Evolutionary conservation across 345 rosid species (phyloP).

Genomic region (Geranium brycei): DNA sequence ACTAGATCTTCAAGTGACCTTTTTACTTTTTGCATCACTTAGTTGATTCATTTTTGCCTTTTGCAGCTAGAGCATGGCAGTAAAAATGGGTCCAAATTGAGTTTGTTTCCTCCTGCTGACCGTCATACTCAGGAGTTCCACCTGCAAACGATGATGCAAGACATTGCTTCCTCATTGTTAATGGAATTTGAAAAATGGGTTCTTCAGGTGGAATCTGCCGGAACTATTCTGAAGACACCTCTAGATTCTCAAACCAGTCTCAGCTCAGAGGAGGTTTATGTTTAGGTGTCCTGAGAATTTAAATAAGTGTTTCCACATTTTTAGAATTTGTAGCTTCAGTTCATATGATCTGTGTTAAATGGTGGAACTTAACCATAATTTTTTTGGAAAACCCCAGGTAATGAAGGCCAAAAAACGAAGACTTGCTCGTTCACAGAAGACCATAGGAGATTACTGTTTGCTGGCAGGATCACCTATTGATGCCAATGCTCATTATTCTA

Average conservation of each 20-base stretch:
- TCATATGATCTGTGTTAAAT: slow-evolving; percentile 2
- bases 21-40: too few species aligned
- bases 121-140: slow-evolving; percentile 75
- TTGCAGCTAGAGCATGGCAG: slow-evolving; percentile 73
- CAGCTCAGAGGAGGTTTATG: slow-evolving; percentile 94
- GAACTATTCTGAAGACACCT: slow-evolving; percentile 90
- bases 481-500: slow-evolving; percentile 92
- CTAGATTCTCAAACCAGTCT: slow-evolving; percentile 98
- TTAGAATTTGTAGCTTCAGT: slow-evolving; percentile 7
- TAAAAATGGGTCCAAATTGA: slow-evolving; percentile 47
- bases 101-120: slow-evolving; percentile 87
- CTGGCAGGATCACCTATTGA: slow-evolving; percentile 98
- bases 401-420: slow-evolving; percentile 95
- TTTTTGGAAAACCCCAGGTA: slow-evolving; percentile 43
- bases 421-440: slow-evolving; percentile 89
- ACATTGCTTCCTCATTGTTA: slow-evolving; percentile 70
- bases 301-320: slow-evolving; percentile 17
- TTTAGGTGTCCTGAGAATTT: slow-evolving; percentile 85
- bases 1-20: neutral
- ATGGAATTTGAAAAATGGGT: slow-evolving; percentile 98
- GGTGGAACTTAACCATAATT: slow-evolving; percentile 15
- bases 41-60: neutral
- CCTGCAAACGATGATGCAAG: slow-evolving; percentile 96
- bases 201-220: slow-evolving; percentile 76
- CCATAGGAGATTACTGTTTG: slow-evolving; percentile 96